Evolutionary conservation across 2,329 filamentous ascomycete genomes (phyloP), one percentile per base, ranked within the genome.

Genomic region (Rutstroemia sp.): DNA sequence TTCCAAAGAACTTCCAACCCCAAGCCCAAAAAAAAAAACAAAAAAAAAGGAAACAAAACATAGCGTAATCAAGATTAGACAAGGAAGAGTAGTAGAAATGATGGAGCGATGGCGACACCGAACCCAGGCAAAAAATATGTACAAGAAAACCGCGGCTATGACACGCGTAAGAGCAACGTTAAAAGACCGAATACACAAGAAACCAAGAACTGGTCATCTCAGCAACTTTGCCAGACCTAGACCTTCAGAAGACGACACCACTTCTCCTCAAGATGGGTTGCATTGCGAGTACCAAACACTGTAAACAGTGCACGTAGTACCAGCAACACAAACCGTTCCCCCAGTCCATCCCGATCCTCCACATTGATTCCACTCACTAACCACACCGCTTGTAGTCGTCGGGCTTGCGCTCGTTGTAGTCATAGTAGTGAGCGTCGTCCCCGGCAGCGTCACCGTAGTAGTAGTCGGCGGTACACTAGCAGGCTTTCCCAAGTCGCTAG

Each of bases 281-380:
- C 62, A 65, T 27, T 63, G 58, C 9, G 60, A 61, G 18, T 59
- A 65, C 63, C 63, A 65, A 21, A 51, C 46, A 23, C 57, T 52
- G 4, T 49, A 50, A 19, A 52, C 49, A 2, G 51, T 45, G 41
- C 63, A 65, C n/a, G 45, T 51, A 25, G 61, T 63, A 7, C 60
- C 59, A 7, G 51, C 2, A 2, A 38, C 49, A 42, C 64, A 66
- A 6, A 48, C 44, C 0, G 61, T 63, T 19, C 52, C 41, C 12
- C 63, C 64, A 14, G 56, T 62, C 46, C 56, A 66, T 9, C 59
- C 63, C 19, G 58, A 16, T 14, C 64, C 64, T n/a, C 51, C 64
- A 42, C 64, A 66, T 49, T 60, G 49, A 18, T 46, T 56, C 53
- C 47, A 59, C 10, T 59, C 51, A 45, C 38, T 23, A 3, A 60